Evolutionary conservation across 352 stramenopile genomes (phyloP), one percentile per base, ranked within the genome.

Genomic region (Blastocystis sp.): DNA sequence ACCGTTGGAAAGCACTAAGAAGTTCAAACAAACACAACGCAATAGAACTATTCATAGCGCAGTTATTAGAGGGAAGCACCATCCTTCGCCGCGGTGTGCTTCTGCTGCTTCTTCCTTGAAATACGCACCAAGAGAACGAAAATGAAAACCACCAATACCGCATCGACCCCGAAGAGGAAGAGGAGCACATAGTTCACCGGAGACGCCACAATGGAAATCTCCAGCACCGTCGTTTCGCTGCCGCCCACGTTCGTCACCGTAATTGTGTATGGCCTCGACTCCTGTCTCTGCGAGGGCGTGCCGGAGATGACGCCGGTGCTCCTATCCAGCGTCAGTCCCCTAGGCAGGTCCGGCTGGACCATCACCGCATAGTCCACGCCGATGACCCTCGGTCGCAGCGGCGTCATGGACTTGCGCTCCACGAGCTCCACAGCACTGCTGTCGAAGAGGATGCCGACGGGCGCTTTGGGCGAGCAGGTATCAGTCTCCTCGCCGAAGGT

Each of bases 231-330:
- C 4, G 70, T 40, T 2, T 60, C 53, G 41, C 5, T 59, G 3
- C 48, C 77, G n/a, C 62, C 48, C 62, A 59, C 65, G 56, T 87
- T 87, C 9, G 10, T 74, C 0, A 52, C 77, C 19, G 59, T 76
- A 0, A 87, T 70, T 21, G 52, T 87, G 52, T 76, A 87, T 28
- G 14, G 5, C n/a, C 48, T 77, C 23, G 38, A 53, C 2, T n/a
- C 4, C 21, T 21, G 3, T 9, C 40, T 28, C 41, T 65, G 43
- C 4, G 45, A 34, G 0, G 77, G 77, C n/a, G 45, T 69, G 21
- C 77, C 77, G 28, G 23, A 60, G 52, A 87, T 87, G 14, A 40
- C 45, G 11, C 77, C 77, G 28, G 77, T 87, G 0, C 4, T 41
- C 11, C 21, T 17, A 78, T 87, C 77, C 38, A 87, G 21, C 38